Evolutionary conservation across 176 grass and related monocot genomes (phyloP).

Genomic region (Rhipidocladum racemiflorum): DNA sequence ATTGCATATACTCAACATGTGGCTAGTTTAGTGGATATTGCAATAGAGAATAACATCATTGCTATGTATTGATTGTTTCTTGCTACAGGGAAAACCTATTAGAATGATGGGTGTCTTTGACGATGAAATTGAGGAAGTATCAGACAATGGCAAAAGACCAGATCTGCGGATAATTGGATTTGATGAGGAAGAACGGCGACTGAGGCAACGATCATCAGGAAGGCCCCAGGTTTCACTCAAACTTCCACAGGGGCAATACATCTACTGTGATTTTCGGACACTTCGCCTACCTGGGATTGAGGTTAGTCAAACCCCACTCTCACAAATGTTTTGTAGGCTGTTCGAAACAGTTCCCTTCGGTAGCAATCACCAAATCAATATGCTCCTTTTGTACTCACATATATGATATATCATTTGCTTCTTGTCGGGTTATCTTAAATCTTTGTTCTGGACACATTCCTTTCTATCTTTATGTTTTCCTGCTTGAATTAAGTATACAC

Average conservation of each 20-base stretch:
- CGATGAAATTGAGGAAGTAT: constrained; percentile 92
- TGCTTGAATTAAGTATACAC: constrained; percentile 11
- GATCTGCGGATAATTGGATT: constrained; percentile 85
- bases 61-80: constrained; percentile 1
- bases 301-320: constrained; percentile 43
- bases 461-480: not conserved
- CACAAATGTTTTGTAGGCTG: not conserved
- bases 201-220: constrained; percentile 54
- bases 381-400: not conserved
- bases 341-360: not conserved
- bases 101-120: constrained; percentile 93
- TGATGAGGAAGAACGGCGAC: constrained; percentile 79
- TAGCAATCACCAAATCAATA: not conserved
- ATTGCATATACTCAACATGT: not conserved
- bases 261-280: constrained; percentile 82
- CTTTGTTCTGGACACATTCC: not conserved
- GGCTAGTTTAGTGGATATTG: not conserved
- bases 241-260: constrained; percentile 81
- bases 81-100: constrained; percentile 62
- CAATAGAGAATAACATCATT: constrained; percentile 17
- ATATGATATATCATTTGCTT: not conserved
- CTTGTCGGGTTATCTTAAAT: not conserved
- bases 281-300: constrained; percentile 76
- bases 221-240: constrained; percentile 55
- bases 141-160: constrained; percentile 57